phyloP scores from a whole-genome alignment of 129 eudicot genomes.

The Ambrosia trifida region DNA sequence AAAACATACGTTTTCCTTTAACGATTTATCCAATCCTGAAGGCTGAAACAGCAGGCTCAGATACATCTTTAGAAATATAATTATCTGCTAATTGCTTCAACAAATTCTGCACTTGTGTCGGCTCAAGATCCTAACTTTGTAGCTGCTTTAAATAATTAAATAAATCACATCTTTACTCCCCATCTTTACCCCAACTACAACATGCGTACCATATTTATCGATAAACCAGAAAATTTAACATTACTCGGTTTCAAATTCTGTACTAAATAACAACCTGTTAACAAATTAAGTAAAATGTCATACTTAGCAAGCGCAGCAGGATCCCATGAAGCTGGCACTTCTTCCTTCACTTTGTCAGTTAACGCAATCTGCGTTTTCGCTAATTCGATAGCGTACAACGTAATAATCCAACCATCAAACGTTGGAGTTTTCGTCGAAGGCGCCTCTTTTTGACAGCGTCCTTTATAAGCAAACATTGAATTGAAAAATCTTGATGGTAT shows the following conservation, averaged over 20 bases:
- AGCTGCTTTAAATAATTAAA: constrained; percentile 88
- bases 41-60: constrained; percentile 34
- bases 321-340: constrained; percentile 93
- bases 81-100: constrained; percentile 81
- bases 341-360: constrained; percentile 71
- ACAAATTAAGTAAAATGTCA: constrained; percentile 29
- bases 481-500: constrained; percentile 89
- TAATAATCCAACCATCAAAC: constrained; percentile 86
- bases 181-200: constrained; percentile 94
- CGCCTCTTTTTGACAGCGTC: constrained; percentile 92
- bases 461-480: constrained; percentile 75
- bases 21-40: constrained; percentile 46
- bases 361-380: constrained; percentile 67
- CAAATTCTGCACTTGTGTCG: constrained; percentile 71
- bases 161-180: constrained; percentile 98
- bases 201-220: constrained; percentile 90
- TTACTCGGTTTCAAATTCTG: constrained; percentile 4
- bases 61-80: constrained; percentile 59
- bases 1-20: constrained; percentile 59
- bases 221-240: constrained; percentile 64
- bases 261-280: neutral
- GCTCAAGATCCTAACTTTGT: constrained; percentile 66
- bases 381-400: constrained; percentile 74
- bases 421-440: constrained; percentile 71
- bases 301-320: constrained; percentile 90